A percentile compares a stretch with the other conserved stretches of the same genome.
Conservation (phyloP, 805 yeast species). For the Candida sanyiensis region DNA sequence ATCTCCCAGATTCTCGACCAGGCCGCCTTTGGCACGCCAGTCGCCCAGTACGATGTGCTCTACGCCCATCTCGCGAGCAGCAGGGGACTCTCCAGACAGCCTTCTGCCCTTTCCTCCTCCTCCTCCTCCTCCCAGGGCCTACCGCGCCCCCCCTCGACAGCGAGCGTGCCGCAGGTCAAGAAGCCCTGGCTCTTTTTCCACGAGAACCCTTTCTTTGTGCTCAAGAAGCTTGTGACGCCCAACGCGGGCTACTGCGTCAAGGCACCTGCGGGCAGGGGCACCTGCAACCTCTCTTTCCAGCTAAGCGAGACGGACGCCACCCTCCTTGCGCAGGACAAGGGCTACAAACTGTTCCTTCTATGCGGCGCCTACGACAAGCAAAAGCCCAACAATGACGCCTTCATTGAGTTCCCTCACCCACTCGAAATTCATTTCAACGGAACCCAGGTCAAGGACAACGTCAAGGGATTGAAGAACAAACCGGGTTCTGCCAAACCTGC, state of each 20-base stretch:
- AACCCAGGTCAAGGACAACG: constrained; percentile 41
- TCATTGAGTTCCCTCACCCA: constrained; percentile 64
- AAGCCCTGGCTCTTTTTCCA: constrained; percentile 44
- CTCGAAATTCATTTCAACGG: constrained; percentile 62
- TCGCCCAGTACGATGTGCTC: constrained; percentile 35
- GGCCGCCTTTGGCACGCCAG: constrained; percentile 26
- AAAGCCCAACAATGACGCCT: constrained; percentile 26
- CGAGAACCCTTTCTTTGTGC: constrained; percentile 50
- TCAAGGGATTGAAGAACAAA: constrained; percentile 70
- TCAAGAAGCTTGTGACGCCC: constrained; percentile 41
- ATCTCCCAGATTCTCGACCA: constrained; percentile 40
- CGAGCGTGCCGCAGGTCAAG: constrained; percentile 10
- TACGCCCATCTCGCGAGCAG: constrained; percentile 6
- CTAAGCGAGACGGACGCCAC: constrained; percentile 38
- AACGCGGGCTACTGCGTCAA: constrained; percentile 40
- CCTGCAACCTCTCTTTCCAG: constrained; percentile 36
- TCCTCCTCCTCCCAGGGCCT: constrained; percentile 9
- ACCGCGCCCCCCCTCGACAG: constrained; percentile 10
- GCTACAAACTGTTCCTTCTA: constrained; percentile 43
- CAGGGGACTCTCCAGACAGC: constrained; percentile 1
- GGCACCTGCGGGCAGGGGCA: constrained; percentile 41
- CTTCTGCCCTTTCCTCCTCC: constrained; percentile 1
- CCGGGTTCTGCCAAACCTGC: constrained; percentile 82
- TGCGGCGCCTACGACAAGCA: constrained; percentile 41
- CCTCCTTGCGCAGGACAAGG: constrained; percentile 29